Conservation (phyloP, 2,329 filamentous ascomycete genomes). For the Aspergillus sp. region DNA sequence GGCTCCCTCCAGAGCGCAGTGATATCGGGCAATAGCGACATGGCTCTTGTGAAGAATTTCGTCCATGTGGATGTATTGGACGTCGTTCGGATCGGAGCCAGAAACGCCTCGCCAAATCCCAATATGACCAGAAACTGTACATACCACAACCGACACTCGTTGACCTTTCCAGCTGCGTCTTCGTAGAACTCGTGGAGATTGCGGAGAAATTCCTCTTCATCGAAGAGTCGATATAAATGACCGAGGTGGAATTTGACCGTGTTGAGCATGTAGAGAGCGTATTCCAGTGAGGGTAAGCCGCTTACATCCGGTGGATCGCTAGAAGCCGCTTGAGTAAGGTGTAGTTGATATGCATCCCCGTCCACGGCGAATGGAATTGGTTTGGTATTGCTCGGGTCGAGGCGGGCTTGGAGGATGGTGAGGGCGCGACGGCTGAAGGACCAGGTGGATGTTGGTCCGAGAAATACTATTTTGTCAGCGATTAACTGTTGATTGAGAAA, state of each 20-base stretch:
- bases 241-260: slow-evolving; percentile 53
- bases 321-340: slow-evolving; percentile 41
- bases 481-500: neutral
- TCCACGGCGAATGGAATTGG: slow-evolving; percentile 41
- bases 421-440: slow-evolving; percentile 48
- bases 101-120: slow-evolving; percentile 50
- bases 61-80: slow-evolving; percentile 38
- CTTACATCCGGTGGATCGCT: slow-evolving; percentile 24
- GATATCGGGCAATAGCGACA: slow-evolving; percentile 38
- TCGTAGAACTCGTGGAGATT: slow-evolving; percentile 37
- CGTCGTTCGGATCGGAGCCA: slow-evolving; percentile 31
- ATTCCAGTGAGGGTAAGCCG: slow-evolving; percentile 46
- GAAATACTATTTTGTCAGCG: slow-evolving; percentile 35
- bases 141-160: slow-evolving; percentile 39
- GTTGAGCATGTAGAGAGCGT: slow-evolving; percentile 50
- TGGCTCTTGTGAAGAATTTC: slow-evolving; percentile 40
- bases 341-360: slow-evolving; percentile 45
- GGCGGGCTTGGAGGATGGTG: slow-evolving; percentile 43
- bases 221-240: slow-evolving; percentile 51
- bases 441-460: slow-evolving; percentile 53
- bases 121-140: slow-evolving; percentile 49
- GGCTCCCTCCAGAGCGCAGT: slow-evolving; percentile 38
- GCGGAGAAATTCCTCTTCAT: slow-evolving; percentile 45
- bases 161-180: slow-evolving; percentile 18
- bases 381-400: slow-evolving; percentile 36